phyloP scores from a whole-genome alignment of 2,329 filamentous ascomycete species.

The Phaeoacremonium minimum region DNA sequence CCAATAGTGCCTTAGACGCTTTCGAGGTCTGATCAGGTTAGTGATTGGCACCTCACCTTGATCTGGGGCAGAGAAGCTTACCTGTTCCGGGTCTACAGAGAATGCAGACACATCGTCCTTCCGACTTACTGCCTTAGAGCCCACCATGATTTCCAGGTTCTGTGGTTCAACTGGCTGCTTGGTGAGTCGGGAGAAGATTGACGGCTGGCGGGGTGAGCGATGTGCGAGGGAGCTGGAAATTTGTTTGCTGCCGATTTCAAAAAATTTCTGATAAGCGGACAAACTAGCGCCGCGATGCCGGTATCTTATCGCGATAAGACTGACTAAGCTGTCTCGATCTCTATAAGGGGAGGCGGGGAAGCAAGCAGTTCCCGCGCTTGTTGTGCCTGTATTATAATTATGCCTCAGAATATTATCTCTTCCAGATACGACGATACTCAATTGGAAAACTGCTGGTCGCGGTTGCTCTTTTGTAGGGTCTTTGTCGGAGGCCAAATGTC shows the following conservation, averaged over 20 bases:
- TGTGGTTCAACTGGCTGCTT: constrained; percentile 2
- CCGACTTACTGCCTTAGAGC: constrained; percentile 24
- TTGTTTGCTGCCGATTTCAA: neutral
- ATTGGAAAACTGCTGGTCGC: no score
- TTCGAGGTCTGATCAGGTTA: constrained; percentile 45
- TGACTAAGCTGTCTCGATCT: no score
- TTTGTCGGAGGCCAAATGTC: no score
- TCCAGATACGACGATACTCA: no score
- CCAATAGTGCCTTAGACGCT: constrained; percentile 58
- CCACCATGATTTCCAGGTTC: constrained; percentile 19
- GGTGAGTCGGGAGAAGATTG: no score
- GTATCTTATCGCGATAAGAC: no score
- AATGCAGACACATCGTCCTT: constrained; percentile 22
- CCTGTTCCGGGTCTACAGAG: constrained; percentile 28
- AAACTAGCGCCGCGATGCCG: no score
- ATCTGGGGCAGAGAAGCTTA: constrained; percentile 7
- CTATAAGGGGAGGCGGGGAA: no score
- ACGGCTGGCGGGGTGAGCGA: neutral
- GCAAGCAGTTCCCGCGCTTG: no score
- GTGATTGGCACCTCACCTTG: neutral
- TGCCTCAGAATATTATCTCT: no score
- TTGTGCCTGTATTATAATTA: no score
- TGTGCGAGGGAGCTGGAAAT: neutral
- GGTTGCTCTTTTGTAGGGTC: no score
- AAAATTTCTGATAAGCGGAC: neutral